These are phyloP conservation scores for Candida namnaoensis DNA, from an alignment of 805 yeast species.

Conservation along the genomic window DNA sequence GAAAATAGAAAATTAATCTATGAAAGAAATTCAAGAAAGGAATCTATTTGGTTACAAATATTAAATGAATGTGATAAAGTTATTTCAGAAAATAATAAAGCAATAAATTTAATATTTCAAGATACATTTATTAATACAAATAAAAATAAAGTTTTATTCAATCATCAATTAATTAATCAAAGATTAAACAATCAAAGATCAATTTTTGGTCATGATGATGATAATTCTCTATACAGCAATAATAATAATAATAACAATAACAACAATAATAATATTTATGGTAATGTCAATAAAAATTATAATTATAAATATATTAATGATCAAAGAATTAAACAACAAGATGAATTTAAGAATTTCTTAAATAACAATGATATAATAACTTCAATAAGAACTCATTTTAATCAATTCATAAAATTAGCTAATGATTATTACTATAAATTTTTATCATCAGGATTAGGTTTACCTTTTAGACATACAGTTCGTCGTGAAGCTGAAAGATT, in stretches of 20 bases:
- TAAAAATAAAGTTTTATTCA: constrained; percentile 6
- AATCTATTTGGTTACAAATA: constrained; percentile 48
- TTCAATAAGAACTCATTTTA: neutral
- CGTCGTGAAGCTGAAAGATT: constrained; percentile 47
- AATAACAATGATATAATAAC: neutral
- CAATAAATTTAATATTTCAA: constrained; percentile 20
- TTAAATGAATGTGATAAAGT: constrained; percentile 51
- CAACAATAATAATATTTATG: neutral
- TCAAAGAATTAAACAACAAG: neutral
- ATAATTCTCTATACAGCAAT: constrained; percentile 2
- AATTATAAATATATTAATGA: neutral
- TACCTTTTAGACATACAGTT: constrained; percentile 19
- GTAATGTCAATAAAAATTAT: neutral
- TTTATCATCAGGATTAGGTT: constrained; percentile 17
- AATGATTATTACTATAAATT: constrained; percentile 11
- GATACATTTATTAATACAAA: constrained; percentile 5
- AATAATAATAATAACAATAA: no score
- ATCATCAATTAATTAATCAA: neutral
- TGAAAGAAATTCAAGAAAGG: constrained; percentile 34
- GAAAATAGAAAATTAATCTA: constrained; percentile 47
- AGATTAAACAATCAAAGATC: constrained; percentile 9
- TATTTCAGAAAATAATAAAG: constrained; percentile 38
- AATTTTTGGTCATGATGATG: constrained; percentile 26
- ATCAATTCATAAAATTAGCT: neutral
- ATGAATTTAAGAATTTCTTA: neutral